phyloP scores from a whole-genome alignment of 2,329 filamentous ascomycete genomes.

The Huntiella abstrusa region DNA sequence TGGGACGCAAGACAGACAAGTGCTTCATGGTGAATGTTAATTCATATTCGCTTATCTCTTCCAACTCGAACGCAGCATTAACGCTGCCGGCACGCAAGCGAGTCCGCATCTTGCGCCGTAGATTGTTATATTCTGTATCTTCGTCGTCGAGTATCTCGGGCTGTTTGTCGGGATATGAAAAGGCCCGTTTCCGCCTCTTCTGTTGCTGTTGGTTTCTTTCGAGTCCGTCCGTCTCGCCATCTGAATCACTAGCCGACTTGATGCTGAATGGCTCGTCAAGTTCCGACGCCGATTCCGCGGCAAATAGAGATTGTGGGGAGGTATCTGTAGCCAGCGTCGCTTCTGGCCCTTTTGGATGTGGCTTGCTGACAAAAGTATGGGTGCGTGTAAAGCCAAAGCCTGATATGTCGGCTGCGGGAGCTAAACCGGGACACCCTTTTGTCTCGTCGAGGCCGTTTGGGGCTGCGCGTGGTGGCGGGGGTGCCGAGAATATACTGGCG shows the following conservation, averaged over 20 bases:
- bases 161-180: too few species aligned
- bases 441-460: background rate
- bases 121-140: too few species aligned
- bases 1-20: constrained; percentile 1
- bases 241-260: background rate
- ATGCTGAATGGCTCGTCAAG: constrained; percentile 5
- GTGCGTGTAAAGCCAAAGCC: background rate
- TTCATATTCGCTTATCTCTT: constrained; percentile 27
- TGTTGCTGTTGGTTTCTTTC: too few species aligned
- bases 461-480: background rate
- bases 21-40: background rate
- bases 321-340: background rate
- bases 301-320: constrained; percentile 2
- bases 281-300: constrained; percentile 5
- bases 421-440: background rate
- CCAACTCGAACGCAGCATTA: constrained; percentile 20
- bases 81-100: background rate
- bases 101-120: too few species aligned
- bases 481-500: background rate
- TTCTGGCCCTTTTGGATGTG: too few species aligned
- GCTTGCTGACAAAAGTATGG: too few species aligned
- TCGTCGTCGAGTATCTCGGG: too few species aligned
- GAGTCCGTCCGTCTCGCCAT: too few species aligned
- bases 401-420: constrained; percentile 1
- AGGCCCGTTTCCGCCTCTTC: too few species aligned